Evolutionary conservation across 179 eudicot genomes (phyloP).

Genomic region (Vitellaria paradoxa): DNA sequence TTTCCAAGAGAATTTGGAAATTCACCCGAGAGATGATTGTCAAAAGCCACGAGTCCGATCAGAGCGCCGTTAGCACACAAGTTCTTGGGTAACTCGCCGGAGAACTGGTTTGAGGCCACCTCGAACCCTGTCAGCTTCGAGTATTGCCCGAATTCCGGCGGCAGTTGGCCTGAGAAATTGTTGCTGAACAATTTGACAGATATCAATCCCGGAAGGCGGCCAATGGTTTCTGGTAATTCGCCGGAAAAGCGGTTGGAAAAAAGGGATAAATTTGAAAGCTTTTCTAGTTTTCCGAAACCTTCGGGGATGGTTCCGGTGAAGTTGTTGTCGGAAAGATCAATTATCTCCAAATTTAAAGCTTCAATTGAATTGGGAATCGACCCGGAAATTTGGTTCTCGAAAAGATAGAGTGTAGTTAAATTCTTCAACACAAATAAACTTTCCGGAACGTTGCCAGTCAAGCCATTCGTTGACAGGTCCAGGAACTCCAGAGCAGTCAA

Average conservation of each 20-base stretch:
- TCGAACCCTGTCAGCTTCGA: constrained; percentile 28
- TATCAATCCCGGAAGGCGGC: not conserved
- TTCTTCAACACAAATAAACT: not conserved
- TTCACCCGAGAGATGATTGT: not conserved
- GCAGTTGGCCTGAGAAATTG: constrained; percentile 8
- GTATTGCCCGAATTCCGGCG: constrained; percentile 35
- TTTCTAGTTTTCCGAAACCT: not conserved
- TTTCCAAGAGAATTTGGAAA: not conserved
- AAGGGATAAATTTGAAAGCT: not conserved
- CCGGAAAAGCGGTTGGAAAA: not conserved
- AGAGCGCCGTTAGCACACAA: not conserved
- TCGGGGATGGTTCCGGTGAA: not conserved
- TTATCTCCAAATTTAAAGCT: not conserved
- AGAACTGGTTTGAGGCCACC: constrained; percentile 6
- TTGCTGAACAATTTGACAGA: not conserved
- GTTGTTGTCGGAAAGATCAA: not conserved
- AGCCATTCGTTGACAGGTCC: not conserved
- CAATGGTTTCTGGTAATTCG: not conserved
- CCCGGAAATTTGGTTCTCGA: not conserved
- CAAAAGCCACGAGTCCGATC: not conserved
- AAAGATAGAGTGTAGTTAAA: not conserved
- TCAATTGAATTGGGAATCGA: not conserved
- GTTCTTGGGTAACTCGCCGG: not conserved
- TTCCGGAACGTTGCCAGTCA: not conserved
- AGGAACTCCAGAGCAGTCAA: not conserved